Percentiles rank a stretch among this genome's conserved stretches.
Conservation (phyloP, 441 rosid species). For the Kokia cookei region DNA sequence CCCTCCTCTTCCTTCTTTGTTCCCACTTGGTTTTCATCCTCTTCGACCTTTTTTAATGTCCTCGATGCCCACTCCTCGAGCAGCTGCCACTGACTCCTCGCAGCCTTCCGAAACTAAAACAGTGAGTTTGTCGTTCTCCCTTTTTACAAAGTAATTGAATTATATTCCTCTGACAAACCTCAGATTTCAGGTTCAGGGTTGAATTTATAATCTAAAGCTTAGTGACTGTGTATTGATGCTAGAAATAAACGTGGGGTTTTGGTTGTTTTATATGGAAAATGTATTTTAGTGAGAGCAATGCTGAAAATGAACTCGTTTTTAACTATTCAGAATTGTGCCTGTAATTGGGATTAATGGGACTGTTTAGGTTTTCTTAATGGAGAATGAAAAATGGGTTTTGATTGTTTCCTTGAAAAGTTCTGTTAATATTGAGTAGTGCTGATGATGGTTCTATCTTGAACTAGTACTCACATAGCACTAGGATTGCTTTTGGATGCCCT, state of each 20-base stretch:
- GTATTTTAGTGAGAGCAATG: neutral
- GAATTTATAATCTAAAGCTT: neutral
- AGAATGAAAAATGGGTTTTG: neutral
- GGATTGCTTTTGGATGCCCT: neutral
- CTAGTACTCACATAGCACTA: neutral
- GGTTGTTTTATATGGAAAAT: neutral
- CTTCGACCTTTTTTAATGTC: slow-evolving; percentile 22
- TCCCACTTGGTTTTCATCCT: slow-evolving; percentile 27
- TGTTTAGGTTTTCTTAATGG: neutral
- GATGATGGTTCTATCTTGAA: neutral
- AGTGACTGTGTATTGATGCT: neutral
- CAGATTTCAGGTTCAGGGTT: neutral
- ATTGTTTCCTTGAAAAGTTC: neutral
- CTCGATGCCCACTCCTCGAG: slow-evolving; percentile 32
- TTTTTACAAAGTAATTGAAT: too few species aligned
- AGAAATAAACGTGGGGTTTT: neutral
- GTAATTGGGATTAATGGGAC: neutral
- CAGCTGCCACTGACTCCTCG: slow-evolving; percentile 19
- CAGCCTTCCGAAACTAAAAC: slow-evolving; percentile 46
- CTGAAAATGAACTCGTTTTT: neutral
- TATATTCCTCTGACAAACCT: neutral
- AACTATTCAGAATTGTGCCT: neutral
- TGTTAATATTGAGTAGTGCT: neutral
- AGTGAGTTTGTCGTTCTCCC: slow-evolving; percentile 16
- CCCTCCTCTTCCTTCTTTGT: slow-evolving; percentile 29